Percentiles rank a stretch among this genome's conserved stretches.
These are phyloP conservation scores for Tetradesmus obliquus DNA, from an alignment of 139 green algal species.

Conservation along the genomic window DNA sequence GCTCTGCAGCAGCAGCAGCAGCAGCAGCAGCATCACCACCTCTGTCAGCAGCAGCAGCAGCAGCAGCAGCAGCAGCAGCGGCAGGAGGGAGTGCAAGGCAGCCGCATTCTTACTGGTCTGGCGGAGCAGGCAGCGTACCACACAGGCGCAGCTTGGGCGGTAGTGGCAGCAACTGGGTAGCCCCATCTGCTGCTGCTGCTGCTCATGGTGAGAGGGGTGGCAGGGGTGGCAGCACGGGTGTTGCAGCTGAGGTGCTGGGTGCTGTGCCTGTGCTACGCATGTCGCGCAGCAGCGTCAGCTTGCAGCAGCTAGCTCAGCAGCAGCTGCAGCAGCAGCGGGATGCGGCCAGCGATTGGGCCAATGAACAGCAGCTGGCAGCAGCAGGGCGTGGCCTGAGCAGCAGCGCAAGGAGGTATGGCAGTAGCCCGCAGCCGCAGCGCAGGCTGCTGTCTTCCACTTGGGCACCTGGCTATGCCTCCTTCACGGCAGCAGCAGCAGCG, in stretches of 20 bases:
- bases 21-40: background rate
- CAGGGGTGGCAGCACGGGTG: background rate
- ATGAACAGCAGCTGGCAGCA: background rate
- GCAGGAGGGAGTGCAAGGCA: background rate
- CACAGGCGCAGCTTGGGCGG: background rate
- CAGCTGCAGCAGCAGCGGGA: background rate
- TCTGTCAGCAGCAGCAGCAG: background rate
- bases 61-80: slow-evolving; percentile 10
- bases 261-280: slow-evolving; percentile 1
- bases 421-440: slow-evolving; percentile 4
- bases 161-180: background rate
- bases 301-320: background rate
- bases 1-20: background rate
- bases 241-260: background rate
- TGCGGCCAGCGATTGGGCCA: background rate
- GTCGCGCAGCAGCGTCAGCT: slow-evolving; percentile 6
- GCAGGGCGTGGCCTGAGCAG: background rate
- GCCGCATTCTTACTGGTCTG: background rate
- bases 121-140: background rate
- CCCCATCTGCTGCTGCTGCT: background rate
- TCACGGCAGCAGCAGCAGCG: slow-evolving; percentile 2
- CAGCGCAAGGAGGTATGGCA: background rate
- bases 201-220: background rate
- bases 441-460: background rate
- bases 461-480: background rate